Percentiles rank a stretch among this genome's conserved stretches.
phyloP scores from a whole-genome alignment of 805 yeast genomes.

The Dipodascopsis uninucleata region DNA sequence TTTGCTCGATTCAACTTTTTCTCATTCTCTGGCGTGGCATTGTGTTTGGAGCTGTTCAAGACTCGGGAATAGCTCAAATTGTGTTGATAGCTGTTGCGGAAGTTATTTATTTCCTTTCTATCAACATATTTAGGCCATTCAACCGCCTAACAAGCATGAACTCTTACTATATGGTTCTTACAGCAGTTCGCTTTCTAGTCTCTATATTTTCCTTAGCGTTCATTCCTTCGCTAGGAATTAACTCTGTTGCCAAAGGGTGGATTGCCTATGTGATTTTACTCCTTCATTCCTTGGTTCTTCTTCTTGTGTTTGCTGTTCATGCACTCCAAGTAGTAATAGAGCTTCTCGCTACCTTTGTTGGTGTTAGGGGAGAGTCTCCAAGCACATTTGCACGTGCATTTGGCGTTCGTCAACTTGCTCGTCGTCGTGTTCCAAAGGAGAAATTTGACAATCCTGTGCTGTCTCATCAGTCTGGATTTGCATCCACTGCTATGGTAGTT shows the following conservation, averaged over 20 bases:
- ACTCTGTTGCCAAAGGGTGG: conserved; percentile 32
- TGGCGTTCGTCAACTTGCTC: conserved; percentile 28
- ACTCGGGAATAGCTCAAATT: conserved; percentile 38
- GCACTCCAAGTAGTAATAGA: conserved; percentile 33
- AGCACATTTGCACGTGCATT: conserved; percentile 21
- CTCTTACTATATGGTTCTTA: conserved; percentile 25
- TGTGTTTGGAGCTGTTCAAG: conserved; percentile 35
- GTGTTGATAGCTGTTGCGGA: conserved; percentile 34
- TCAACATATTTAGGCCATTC: conserved; percentile 31
- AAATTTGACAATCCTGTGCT: no score
- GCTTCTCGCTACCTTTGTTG: conserved; percentile 21
- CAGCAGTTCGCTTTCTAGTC: conserved; percentile 27
- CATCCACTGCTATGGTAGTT: no score
- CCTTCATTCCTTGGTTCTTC: conserved; percentile 33
- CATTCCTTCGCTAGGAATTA: conserved; percentile 27
- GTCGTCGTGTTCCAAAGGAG: conserved; percentile 18
- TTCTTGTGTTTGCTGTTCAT: conserved; percentile 33
- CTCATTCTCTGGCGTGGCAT: conserved; percentile 34
- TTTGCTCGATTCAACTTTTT: conserved; percentile 22
- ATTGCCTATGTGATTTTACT: conserved; percentile 35
- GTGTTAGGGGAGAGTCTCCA: conserved; percentile 12
- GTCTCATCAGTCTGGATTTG: no score
- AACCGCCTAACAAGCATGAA: conserved; percentile 33
- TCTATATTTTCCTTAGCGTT: conserved; percentile 33
- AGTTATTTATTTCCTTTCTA: conserved; percentile 25